Evolutionary conservation across 768 basidiomycete species (phyloP), one percentile per base, ranked within the genome.

Genomic region (Panaeolus papilionaceus): DNA sequence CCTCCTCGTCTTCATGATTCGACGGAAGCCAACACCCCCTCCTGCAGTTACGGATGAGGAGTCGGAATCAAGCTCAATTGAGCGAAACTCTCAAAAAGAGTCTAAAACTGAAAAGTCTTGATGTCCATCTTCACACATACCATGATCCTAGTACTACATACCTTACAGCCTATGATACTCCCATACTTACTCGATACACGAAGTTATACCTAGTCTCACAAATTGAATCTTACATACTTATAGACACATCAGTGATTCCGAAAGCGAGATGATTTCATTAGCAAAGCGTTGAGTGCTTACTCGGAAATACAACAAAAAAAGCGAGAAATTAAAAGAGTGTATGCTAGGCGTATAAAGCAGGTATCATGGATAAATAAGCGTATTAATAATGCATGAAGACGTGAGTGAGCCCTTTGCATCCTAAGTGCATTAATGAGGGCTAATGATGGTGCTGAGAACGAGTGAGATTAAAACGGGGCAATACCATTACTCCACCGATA

Each of bases 1-100:
- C 18, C 63, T 71, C 16, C 5, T 69, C 2, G 51, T 64, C 20
- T 71, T 72, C 64, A 69, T 68, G 71, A 70, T 3, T 4, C 14
- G 54, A 58, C 14, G 54, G 26, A 58, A 58, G n/a, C 54, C 54
- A 58, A 33, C 28, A 4, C 28, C 54, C 3, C 11, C 28, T 12
- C 28, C 11, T 33, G 11, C 28, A 0, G 14, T 58, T 58, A 4
- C 12, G 2, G 54, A 58, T 33, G 54, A 28, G 14, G 54, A 58
- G 54, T 58, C 54, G 37, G 54, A 28, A 33, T 28, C 54, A 12
- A 58, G 54, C 28, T 28, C 54, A 4, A 58, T 16, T 58, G 54
- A 28, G 16, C 26, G 14, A 58, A 5, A 7, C 10, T 9, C 54
- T 8, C 26, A 58, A 11, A 28, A 10, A 2, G 54, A 33, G 14